Evolutionary conservation across 2,329 filamentous ascomycete species (phyloP).

Genomic region (Clarireedia homoeocarpa): DNA sequence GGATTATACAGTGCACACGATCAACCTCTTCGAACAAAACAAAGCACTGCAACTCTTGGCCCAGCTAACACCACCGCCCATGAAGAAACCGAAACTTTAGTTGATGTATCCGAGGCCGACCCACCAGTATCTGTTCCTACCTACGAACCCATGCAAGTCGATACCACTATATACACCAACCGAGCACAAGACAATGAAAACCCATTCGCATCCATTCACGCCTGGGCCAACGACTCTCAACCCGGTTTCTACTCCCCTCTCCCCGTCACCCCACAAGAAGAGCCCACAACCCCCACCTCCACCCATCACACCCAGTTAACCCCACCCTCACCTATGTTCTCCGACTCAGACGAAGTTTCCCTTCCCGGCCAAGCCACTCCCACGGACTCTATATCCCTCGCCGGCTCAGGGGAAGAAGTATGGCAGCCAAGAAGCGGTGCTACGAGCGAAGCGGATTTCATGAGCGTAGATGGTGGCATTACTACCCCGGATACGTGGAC

Average conservation of each 20-base stretch:
- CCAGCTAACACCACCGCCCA: background rate
- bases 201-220: slow-evolving; percentile 54
- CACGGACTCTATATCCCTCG: slow-evolving; percentile 49
- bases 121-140: slow-evolving; percentile 22
- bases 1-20: slow-evolving; percentile 28
- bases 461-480: slow-evolving; percentile 53
- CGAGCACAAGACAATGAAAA: slow-evolving; percentile 43
- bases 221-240: slow-evolving; percentile 46
- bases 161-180: slow-evolving; percentile 35
- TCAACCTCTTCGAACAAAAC: slow-evolving; percentile 8
- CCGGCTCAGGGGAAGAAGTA: slow-evolving; percentile 41
- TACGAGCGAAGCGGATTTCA: slow-evolving; percentile 42
- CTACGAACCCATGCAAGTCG: slow-evolving; percentile 16
- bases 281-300: slow-evolving; percentile 26
- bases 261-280: slow-evolving; percentile 36
- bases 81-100: slow-evolving; percentile 18
- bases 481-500: slow-evolving; percentile 56
- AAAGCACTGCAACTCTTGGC: slow-evolving; percentile 19
- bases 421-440: slow-evolving; percentile 31
- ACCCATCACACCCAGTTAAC: slow-evolving; percentile 8
- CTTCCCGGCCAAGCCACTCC: slow-evolving; percentile 44
- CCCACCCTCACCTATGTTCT: slow-evolving; percentile 20
- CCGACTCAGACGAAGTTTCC: slow-evolving; percentile 17
- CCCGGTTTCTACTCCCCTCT: slow-evolving; percentile 53
- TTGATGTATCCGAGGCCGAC: slow-evolving; percentile 26